Percentiles rank a stretch among this genome's conserved stretches.
phyloP scores from a whole-genome alignment of 2,329 filamentous ascomycete species.

The Chaetomium strumarium region DNA sequence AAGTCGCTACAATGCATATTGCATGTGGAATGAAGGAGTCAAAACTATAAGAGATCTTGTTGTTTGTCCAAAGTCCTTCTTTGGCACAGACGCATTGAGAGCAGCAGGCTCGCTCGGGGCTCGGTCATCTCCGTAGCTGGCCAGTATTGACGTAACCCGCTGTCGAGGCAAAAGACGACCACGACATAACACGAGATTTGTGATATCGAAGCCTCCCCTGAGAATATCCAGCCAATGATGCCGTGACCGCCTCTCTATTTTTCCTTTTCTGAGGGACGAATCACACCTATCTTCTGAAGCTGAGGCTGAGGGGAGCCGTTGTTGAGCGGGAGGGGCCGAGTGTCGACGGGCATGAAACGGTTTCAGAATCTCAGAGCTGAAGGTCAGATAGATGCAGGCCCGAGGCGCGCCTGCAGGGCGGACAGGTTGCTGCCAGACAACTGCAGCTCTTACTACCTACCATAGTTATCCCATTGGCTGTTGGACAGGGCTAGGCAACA shows the following conservation, averaged over 20 bases:
- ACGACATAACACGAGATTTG: too few relatives aligned
- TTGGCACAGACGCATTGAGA: too few relatives aligned
- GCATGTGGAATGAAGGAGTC: too few relatives aligned
- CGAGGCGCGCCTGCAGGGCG: neutral
- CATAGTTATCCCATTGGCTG: neutral
- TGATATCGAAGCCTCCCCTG: neutral
- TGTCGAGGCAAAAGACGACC: neutral
- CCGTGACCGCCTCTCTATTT: neutral
- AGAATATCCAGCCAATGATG: neutral
- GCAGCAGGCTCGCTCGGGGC: too few relatives aligned
- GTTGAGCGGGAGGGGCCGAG: neutral
- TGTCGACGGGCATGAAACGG: neutral
- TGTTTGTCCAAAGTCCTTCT: too few relatives aligned
- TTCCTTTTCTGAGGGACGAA: neutral
- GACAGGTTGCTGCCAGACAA: neutral
- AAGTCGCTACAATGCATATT: too few relatives aligned
- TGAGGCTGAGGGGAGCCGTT: neutral
- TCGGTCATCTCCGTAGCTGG: too few relatives aligned
- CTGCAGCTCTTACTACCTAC: neutral
- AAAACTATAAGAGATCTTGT: too few relatives aligned
- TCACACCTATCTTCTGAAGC: neutral
- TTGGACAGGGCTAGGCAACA: neutral
- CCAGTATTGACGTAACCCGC: too few relatives aligned
- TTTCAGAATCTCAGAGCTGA: constrained; percentile 1
- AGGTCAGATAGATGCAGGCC: neutral